Percentiles rank a stretch among this genome's conserved stretches.
Conservation (phyloP, 176 grass and related monocot species). For the Oryza meridionalis region DNA sequence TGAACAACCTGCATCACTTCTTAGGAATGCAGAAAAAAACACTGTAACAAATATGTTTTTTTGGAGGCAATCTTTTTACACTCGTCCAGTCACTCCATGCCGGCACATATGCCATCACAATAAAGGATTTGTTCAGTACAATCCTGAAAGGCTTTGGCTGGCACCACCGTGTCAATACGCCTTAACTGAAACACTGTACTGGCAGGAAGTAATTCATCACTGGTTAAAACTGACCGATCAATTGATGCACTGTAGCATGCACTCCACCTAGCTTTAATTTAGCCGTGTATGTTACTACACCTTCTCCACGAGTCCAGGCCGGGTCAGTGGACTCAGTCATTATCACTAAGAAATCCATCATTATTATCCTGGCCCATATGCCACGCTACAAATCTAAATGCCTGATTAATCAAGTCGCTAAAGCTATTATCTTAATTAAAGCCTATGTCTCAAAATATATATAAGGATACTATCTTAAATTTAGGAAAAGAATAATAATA, state of each 20-base stretch:
- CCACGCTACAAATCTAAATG: background rate
- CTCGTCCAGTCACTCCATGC: background rate
- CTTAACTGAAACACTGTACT: background rate
- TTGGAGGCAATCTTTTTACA: too few relatives aligned
- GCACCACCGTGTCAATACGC: background rate
- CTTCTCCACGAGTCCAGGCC: background rate
- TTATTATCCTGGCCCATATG: background rate
- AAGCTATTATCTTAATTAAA: background rate
- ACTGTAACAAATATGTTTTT: too few relatives aligned
- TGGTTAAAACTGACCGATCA: background rate
- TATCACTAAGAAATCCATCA: conserved; percentile 5
- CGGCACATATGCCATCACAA: background rate
- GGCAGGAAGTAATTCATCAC: background rate
- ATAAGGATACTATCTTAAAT: too few relatives aligned
- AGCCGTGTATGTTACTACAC: background rate
- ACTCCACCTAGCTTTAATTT: conserved; percentile 11
- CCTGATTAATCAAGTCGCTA: background rate
- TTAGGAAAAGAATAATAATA: too few relatives aligned
- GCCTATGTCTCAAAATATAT: background rate
- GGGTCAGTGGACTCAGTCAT: conserved; percentile 8
- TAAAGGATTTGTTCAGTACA: conserved; percentile 26
- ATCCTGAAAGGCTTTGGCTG: conserved; percentile 14
- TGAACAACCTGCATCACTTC: too few relatives aligned
- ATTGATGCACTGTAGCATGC: background rate
- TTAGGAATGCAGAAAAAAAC: too few relatives aligned